Evolutionary conservation across 306 rosid species (phyloP).

Genomic region (Herpetospermum pedunculosum): DNA sequence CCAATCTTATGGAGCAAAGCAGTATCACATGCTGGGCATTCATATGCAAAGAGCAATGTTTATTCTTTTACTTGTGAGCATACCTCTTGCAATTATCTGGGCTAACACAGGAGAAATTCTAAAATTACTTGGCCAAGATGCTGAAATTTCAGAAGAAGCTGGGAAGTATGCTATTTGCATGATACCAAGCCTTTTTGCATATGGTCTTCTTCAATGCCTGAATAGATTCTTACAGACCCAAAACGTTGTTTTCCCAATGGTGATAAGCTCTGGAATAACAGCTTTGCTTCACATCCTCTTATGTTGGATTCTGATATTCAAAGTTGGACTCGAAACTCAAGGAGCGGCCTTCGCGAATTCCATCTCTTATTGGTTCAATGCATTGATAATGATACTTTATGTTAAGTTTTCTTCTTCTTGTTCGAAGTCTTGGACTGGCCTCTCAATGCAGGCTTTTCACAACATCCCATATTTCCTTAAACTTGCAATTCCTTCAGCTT

Average conservation of each 20-base stretch:
- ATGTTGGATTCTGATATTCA: slow-evolving; percentile 48
- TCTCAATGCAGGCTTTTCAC: slow-evolving; percentile 40
- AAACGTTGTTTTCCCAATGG: slow-evolving; percentile 60
- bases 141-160: slow-evolving; percentile 34
- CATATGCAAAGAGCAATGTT: slow-evolving; percentile 58
- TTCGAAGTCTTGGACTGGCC: slow-evolving; percentile 51
- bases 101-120: slow-evolving; percentile 34
- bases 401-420: slow-evolving; percentile 44
- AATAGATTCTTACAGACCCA: slow-evolving; percentile 53
- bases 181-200: slow-evolving; percentile 55
- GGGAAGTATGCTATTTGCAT: slow-evolving; percentile 37
- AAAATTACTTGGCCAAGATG: slow-evolving; percentile 36
- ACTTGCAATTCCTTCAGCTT: slow-evolving; percentile 53
- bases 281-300: slow-evolving; percentile 26
- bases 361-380: slow-evolving; percentile 51
- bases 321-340: slow-evolving; percentile 39
- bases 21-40: slow-evolving; percentile 44
- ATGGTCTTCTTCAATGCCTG: slow-evolving; percentile 46
- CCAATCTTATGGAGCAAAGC: slow-evolving; percentile 68
- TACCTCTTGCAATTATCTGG: slow-evolving; percentile 36
- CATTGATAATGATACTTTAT: slow-evolving; percentile 32
- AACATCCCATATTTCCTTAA: slow-evolving; percentile 26
- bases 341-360: slow-evolving; percentile 58
- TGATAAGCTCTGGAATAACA: slow-evolving; percentile 32
- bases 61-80: slow-evolving; percentile 23